phyloP scores from a whole-genome alignment of 768 basidiomycete genomes.

The Podaxis sp. region DNA sequence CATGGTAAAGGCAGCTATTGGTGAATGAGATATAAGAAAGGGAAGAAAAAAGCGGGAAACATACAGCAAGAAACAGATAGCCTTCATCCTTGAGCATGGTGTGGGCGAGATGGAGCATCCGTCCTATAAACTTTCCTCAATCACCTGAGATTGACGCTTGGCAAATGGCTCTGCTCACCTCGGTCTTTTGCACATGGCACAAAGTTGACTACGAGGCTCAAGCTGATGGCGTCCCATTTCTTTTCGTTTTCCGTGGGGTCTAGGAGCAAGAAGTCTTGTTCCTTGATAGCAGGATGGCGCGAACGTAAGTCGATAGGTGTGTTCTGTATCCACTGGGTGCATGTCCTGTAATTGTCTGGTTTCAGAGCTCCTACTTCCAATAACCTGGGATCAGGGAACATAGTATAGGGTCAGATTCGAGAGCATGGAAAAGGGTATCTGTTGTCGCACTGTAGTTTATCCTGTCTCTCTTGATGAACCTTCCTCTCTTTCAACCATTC shows the following conservation, averaged over 20 bases:
- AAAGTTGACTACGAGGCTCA: conserved; percentile 90
- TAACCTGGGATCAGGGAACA: conserved; percentile 45
- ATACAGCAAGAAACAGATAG: conserved; percentile 68
- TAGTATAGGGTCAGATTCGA: background rate
- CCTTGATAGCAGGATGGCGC: conserved; percentile 75
- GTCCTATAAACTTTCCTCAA: conserved; percentile 41
- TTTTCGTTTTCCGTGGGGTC: conserved; percentile 46
- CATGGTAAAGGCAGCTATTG: conserved; percentile 81
- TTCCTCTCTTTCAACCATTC: conserved; percentile 67
- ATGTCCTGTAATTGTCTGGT: conserved; percentile 75
- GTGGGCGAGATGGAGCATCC: conserved; percentile 67
- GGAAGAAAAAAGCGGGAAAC: conserved; percentile 20
- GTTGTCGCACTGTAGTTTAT: conserved; percentile 38
- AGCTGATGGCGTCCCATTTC: conserved; percentile 78
- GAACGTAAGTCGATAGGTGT: conserved; percentile 84
- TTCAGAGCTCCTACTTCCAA: conserved; percentile 89
- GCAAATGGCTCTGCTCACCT: conserved; percentile 44
- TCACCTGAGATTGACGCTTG: background rate
- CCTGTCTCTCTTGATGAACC: conserved; percentile 26
- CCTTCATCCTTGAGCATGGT: conserved; percentile 54
- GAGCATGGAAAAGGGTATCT: background rate
- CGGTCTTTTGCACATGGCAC: conserved; percentile 72
- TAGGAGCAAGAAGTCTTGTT: conserved; percentile 83
- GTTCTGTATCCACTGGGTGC: conserved; percentile 68
- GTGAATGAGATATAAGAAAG: conserved; percentile 4